Percentiles rank a stretch among this genome's conserved stretches.
Conservation (phyloP, 1,139 yeast species). For the Zygoascus sp. region DNA sequence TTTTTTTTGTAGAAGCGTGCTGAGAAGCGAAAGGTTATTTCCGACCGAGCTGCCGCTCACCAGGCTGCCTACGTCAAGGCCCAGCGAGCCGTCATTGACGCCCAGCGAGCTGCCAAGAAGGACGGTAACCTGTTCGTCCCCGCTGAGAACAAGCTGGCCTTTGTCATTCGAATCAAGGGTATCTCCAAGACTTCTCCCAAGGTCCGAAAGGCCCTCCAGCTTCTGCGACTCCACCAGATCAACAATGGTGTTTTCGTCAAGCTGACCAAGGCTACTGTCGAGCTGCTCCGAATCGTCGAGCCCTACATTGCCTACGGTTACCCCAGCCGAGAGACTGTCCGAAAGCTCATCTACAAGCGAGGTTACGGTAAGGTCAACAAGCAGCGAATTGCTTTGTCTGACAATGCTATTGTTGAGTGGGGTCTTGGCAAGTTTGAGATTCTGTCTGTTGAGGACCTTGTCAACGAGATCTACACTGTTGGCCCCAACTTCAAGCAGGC, state of each 20-base stretch:
- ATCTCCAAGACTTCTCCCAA: slow-evolving; percentile 99
- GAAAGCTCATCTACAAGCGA: slow-evolving; percentile 99
- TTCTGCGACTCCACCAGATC: slow-evolving; percentile 96
- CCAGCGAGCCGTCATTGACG: slow-evolving; percentile 87
- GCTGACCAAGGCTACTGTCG: slow-evolving; percentile 97
- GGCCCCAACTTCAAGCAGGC: slow-evolving; percentile 99
- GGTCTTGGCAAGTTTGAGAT: slow-evolving; percentile 96
- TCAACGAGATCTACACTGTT: slow-evolving; percentile 98
- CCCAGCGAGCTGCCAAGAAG: slow-evolving; percentile 97
- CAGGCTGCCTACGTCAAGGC: slow-evolving; percentile 94
- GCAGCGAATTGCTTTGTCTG: slow-evolving; percentile 89
- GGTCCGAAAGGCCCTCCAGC: slow-evolving; percentile 99
- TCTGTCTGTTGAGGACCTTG: slow-evolving; percentile 93
- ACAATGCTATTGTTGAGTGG: slow-evolving; percentile 93
- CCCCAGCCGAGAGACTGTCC: slow-evolving; percentile 95
- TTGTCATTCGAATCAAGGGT: slow-evolving; percentile 99
- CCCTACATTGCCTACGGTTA: slow-evolving; percentile 99
- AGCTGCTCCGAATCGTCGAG: slow-evolving; percentile 96
- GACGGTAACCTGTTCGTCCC: slow-evolving; percentile 79
- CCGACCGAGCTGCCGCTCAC: slow-evolving; percentile 98
- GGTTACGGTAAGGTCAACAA: slow-evolving; percentile 99
- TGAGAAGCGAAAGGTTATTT: slow-evolving; percentile 92
- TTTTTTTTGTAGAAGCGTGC: slow-evolving; percentile 32
- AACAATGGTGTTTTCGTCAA: slow-evolving; percentile 98
- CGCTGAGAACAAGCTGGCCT: slow-evolving; percentile 95